Evolutionary conservation across 192 early-diverging fungal species (phyloP), one percentile per base, ranked within the genome.

Genomic region (Backusella tuberculispora): DNA sequence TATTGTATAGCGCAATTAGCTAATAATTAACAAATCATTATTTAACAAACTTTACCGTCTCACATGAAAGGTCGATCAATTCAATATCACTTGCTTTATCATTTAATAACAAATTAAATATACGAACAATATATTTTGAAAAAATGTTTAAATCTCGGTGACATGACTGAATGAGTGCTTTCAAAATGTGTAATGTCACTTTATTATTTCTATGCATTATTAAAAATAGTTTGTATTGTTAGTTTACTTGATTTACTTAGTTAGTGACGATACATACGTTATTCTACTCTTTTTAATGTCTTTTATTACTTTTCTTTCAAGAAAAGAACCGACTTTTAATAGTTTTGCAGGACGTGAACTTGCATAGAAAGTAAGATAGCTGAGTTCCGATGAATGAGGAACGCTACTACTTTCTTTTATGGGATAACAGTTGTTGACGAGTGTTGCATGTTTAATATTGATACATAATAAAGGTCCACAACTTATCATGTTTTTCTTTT

Each of bases 281-380:
- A 81, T 85, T 47, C 83, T 76, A 47, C 81, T 81, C 72, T 89
- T 90, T 68, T 83, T 78, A 50, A 91, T 78, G 69, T 98, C 95
- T 43, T 80, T 78, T 41, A 82, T 80, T 13, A 90, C 86, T 75
- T 90, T 88, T 74, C 88, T 90, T 68, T 94, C 92, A 26, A 98
- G 82, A 78, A 90, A 95, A 6, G 83, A 81, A 73, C 95, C 96
- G 45, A 97, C 94, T 80, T 98, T 98, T 65, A 91, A 86, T 64
- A 97, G 86, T 80, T 98, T 98, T 14, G 92, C 92, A 4, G 95
- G 95, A 76, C 94, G 92, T 64, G 92, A 89, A 47, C 88, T 90
- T 34, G 94, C 93, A 77, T 98, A 98, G 83, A 93, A 97, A 9
- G 94, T 85, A 60, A 98, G 86, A 69, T 94, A 92, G 19, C 95